These are phyloP conservation scores for Collariella sp. DNA, from an alignment of 495 filamentous ascomycete species.

Conservation along the genomic window DNA sequence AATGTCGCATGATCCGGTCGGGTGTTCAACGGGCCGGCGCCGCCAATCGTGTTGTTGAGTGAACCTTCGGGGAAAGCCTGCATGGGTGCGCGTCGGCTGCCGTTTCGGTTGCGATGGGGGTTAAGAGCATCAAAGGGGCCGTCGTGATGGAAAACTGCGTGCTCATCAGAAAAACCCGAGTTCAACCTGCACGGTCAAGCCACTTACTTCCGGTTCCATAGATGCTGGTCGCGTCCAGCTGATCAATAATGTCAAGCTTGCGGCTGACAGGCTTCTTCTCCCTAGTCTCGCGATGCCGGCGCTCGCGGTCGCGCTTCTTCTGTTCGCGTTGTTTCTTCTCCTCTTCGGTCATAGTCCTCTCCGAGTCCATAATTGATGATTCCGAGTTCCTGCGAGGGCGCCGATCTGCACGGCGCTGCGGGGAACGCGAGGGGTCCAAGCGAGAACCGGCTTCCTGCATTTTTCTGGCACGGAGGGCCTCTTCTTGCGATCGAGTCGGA, in stretches of 20 bases:
- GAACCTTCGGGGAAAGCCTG: conserved; percentile 90
- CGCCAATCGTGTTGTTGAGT: conserved; percentile 84
- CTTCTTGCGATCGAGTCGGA: conserved; percentile 53
- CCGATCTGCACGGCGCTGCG: conserved; percentile 35
- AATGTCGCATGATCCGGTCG: conserved; percentile 76
- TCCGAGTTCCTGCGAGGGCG: conserved; percentile 85
- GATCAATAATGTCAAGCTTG: conserved; percentile 89
- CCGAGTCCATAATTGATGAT: conserved; percentile 70
- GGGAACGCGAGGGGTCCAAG: conserved; percentile 29
- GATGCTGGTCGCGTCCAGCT: conserved; percentile 93
- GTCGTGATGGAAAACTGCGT: conserved; percentile 91
- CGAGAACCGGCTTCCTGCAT: conserved; percentile 30
- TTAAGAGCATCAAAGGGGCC: conserved; percentile 98
- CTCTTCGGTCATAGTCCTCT: conserved; percentile 59
- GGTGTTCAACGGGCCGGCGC: conserved; percentile 73
- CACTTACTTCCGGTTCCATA: conserved; percentile 87
- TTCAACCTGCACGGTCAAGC: not conserved
- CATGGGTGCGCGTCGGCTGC: conserved; percentile 80
- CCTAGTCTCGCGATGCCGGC: conserved; percentile 51
- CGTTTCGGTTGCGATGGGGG: conserved; percentile 85
- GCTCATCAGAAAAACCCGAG: conserved; percentile 6
- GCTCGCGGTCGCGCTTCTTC: conserved; percentile 65
- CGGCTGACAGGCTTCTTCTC: conserved; percentile 50
- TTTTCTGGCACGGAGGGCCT: conserved; percentile 42
- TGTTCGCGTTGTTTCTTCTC: conserved; percentile 67